phyloP scores from a whole-genome alignment of 2,329 filamentous ascomycete species.

The Xylaria sp. region DNA sequence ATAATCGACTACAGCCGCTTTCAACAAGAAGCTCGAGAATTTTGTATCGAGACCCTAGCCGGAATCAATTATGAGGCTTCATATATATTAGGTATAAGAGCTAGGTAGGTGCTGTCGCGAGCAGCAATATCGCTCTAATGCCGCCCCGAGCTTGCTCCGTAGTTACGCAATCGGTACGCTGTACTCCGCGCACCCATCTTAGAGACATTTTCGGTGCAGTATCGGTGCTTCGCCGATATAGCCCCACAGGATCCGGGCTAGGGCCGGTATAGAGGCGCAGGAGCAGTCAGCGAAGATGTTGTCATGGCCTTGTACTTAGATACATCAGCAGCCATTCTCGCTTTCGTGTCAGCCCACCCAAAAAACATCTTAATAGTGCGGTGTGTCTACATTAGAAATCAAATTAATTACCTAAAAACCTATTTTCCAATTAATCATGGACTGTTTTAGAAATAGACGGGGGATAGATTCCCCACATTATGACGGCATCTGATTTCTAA shows the following conservation, averaged over 20 bases:
- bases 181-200: neutral
- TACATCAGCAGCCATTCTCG: neutral
- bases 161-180: neutral
- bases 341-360: too few relatives aligned
- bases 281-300: neutral
- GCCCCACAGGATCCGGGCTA: constrained; percentile 6
- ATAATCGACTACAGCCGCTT: neutral
- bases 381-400: neutral
- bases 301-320: neutral
- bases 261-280: neutral
- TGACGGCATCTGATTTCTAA: constrained; percentile 39
- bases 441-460: constrained; percentile 15
- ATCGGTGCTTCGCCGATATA: neutral
- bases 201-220: neutral
- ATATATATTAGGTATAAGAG: neutral
- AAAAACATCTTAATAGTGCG: neutral
- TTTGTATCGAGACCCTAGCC: too few relatives aligned
- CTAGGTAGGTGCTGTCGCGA: neutral
- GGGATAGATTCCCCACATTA: constrained; percentile 20
- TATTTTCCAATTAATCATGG: constrained; percentile 3
- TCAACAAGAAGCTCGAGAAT: neutral
- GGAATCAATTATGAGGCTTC: neutral
- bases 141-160: neutral
- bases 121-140: neutral
- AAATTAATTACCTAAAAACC: neutral